Evolutionary conservation across 2,329 filamentous ascomycete genomes (phyloP), one percentile per base, ranked within the genome.

Genomic region (Pyricularia grisea): DNA sequence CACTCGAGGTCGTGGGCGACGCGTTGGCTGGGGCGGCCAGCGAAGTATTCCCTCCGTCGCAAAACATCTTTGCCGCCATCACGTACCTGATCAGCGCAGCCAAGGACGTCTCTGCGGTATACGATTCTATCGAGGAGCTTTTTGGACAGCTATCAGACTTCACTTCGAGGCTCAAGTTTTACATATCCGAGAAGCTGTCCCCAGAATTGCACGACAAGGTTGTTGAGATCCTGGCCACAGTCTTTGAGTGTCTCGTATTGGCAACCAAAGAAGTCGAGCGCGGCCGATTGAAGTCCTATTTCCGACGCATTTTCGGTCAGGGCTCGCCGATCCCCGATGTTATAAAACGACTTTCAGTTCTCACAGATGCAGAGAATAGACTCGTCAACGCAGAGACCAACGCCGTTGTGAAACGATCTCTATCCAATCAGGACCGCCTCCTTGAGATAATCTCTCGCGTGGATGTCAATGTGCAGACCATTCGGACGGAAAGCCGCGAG

Each of bases 21-120:
- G 67, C 33, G 5, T 25, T 68, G 20, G 58, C 60, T 6, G 67
- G 67, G 25, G 33, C 67, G 30, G 67, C 67, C 9, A 64, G 58
- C 3, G 67, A 68, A 25, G 60, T 61, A 1, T 64, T 68, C 20
- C 60, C 67, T n/a, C 58, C 67, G 9, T 17, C 67, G 14, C 67
- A 68, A 17, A 68, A 64, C 60, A 64, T 68, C 23, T 68, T 68
- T 61, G 60, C 67, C 4, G 67, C 67, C 4, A 61, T 68, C n/a
- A 28, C 63, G 42, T 67, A 63, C 64, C 64, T 69, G 30, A 66
- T 69, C 30, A 30, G 31, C 7, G 68, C 68, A n/a, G 68, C 64
- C 36, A 58, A 61, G 28, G 64, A 67, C 27, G 65, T 69, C 33
- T 66, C 64, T n/a, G 28, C 65, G 33, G 14, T 50, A 9, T 68